These are phyloP conservation scores for Microcera coccophila DNA, from an alignment of 2,329 filamentous ascomycete species.

Conservation along the genomic window DNA sequence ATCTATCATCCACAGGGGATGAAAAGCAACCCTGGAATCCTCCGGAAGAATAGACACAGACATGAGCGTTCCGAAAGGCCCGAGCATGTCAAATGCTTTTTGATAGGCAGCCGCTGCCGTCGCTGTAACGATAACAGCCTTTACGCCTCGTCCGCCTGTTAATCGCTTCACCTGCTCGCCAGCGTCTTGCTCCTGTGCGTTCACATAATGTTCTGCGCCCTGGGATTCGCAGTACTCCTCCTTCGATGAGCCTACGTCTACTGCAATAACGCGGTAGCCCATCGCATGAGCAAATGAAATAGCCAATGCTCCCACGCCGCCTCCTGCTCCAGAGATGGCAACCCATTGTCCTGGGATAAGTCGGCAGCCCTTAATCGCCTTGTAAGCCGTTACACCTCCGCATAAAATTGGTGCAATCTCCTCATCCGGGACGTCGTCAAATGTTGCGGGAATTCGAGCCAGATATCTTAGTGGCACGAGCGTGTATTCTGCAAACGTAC, in stretches of 20 bases:
- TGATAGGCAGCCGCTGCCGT: constrained; percentile 32
- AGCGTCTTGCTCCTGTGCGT: constrained; percentile 21
- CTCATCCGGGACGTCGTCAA: constrained; percentile 32
- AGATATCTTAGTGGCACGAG: constrained; percentile 35
- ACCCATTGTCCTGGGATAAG: constrained; percentile 34
- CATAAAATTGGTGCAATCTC: constrained; percentile 40
- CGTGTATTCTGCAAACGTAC: constrained; percentile 39
- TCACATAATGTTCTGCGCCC: constrained; percentile 39
- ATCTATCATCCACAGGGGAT: constrained; percentile 35
- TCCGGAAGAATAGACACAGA: constrained; percentile 36
- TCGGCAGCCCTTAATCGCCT: constrained; percentile 34
- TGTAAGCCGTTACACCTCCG: constrained; percentile 42
- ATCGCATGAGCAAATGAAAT: constrained; percentile 40
- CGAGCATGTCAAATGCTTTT: constrained; percentile 25
- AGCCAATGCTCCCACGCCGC: constrained; percentile 38
- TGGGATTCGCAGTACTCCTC: constrained; percentile 25
- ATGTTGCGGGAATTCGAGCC: constrained; percentile 13
- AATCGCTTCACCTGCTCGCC: constrained; percentile 2
- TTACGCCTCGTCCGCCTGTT: constrained; percentile 17
- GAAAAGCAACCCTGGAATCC: constrained; percentile 24
- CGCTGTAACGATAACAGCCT: constrained; percentile 31
- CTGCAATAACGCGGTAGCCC: constrained; percentile 38
- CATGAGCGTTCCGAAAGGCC: constrained; percentile 36
- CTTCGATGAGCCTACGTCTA: constrained; percentile 35
- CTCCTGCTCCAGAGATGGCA: constrained; percentile 36